These are phyloP conservation scores for Microthlaspi erraticum DNA, from an alignment of 345 rosid genomes.

Conservation along the genomic window DNA sequence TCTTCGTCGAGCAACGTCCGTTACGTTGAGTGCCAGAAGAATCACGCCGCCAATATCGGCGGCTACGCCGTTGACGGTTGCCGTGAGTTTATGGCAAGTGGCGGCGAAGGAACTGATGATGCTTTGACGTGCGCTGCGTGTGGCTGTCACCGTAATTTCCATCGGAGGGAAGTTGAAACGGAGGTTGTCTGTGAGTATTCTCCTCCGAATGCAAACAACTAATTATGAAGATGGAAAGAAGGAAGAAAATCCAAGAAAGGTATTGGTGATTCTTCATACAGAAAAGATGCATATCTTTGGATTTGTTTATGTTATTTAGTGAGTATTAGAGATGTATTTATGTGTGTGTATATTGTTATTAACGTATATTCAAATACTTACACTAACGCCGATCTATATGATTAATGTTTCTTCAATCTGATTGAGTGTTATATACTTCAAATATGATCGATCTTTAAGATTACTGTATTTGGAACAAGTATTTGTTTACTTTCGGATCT, in stretches of 20 bases:
- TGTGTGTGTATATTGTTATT: constrained; percentile 28
- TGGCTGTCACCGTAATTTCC: constrained; percentile 78
- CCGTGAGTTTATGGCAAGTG: constrained; percentile 83
- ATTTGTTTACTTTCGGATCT: background rate
- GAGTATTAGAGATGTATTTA: constrained; percentile 5
- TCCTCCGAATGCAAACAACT: constrained; percentile 49
- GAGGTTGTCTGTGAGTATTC: constrained; percentile 67
- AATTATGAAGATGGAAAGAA: background rate
- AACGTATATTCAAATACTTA: constrained; percentile 35
- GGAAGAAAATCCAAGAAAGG: background rate
- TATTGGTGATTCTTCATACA: constrained; percentile 1
- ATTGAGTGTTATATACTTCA: constrained; percentile 19
- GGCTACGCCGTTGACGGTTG: constrained; percentile 83
- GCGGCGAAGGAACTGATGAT: constrained; percentile 53
- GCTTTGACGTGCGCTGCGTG: constrained; percentile 80
- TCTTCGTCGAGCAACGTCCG: constrained; percentile 62
- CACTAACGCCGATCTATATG: constrained; percentile 32
- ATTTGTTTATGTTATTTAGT: too few relatives aligned
- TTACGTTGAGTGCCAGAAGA: constrained; percentile 81
- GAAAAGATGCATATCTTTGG: background rate
- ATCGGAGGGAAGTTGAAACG: constrained; percentile 65
- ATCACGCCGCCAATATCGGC: constrained; percentile 72
- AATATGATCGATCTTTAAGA: background rate
- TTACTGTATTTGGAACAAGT: background rate
- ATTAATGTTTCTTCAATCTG: constrained; percentile 21